Evolutionary conservation across 2,329 filamentous ascomycete genomes (phyloP).

Genomic region (Microdochium bolleyi): DNA sequence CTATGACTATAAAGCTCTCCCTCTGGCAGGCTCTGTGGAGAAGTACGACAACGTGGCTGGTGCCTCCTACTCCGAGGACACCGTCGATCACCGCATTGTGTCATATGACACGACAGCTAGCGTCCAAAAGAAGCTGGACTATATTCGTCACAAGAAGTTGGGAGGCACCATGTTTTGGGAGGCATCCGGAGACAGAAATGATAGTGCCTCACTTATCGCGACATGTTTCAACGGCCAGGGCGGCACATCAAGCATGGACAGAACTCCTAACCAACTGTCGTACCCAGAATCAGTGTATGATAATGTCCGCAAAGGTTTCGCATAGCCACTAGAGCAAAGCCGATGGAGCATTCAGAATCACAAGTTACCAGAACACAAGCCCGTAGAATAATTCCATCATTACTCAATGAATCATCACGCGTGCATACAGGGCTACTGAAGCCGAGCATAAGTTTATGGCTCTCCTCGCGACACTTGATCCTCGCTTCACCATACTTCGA

Average conservation of each 20-base stretch:
- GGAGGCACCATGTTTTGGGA: slow-evolving; percentile 87
- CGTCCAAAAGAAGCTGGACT: slow-evolving; percentile 54
- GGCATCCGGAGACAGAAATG: slow-evolving; percentile 57
- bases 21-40: slow-evolving; percentile 4
- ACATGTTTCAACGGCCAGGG: slow-evolving; percentile 32
- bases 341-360: background rate
- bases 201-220: slow-evolving; percentile 48
- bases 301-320: slow-evolving; percentile 11
- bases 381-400: background rate
- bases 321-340: background rate
- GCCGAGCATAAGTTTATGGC: background rate
- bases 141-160: slow-evolving; percentile 53
- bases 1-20: too few relatives aligned
- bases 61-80: slow-evolving; percentile 67
- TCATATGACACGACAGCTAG: slow-evolving; percentile 62
- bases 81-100: slow-evolving; percentile 51
- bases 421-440: background rate
- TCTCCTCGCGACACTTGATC: background rate
- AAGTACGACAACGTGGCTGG: slow-evolving; percentile 36
- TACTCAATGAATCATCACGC: too few relatives aligned
- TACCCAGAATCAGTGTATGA: slow-evolving; percentile 33
- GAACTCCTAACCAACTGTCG: slow-evolving; percentile 37
- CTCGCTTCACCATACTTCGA: background rate
- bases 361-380: background rate
- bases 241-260: slow-evolving; percentile 32